Evolutionary conservation across 2,329 filamentous ascomycete species (phyloP).

Genomic region (Penicillium sp.): DNA sequence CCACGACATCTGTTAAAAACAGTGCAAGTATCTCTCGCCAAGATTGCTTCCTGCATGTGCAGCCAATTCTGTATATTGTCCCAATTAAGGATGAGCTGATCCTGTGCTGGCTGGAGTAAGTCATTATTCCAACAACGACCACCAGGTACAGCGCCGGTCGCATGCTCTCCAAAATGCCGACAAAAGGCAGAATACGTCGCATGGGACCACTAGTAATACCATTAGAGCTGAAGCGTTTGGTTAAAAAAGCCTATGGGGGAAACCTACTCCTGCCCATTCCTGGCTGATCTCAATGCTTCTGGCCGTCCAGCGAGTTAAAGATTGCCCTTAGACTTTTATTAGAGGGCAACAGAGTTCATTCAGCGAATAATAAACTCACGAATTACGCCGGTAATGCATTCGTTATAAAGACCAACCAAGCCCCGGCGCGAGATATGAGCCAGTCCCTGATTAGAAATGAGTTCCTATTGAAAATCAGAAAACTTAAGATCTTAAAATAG

Average conservation of each 20-base stretch:
- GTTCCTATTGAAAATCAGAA: not conserved
- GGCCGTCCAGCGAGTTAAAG: not conserved
- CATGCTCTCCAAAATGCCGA: not conserved
- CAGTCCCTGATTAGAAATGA: not conserved
- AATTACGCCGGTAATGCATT: no score
- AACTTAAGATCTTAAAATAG: not conserved
- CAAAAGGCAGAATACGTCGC: not conserved
- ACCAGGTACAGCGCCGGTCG: not conserved
- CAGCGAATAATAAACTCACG: not conserved
- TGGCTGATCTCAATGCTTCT: not conserved
- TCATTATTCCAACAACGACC: not conserved
- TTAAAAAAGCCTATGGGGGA: no score
- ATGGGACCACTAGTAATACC: not conserved
- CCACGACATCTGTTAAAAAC: not conserved
- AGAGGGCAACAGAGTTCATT: not conserved
- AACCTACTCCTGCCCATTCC: not conserved
- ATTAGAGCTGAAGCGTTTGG: not conserved
- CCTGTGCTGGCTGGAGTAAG: not conserved
- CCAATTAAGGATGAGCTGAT: not conserved
- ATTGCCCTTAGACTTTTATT: not conserved
- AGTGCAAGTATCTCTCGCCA: not conserved
- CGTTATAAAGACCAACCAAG: no score
- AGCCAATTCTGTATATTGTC: not conserved
- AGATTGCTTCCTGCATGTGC: not conserved
- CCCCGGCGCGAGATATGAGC: no score